These are phyloP conservation scores for Hanseniaspora singularis DNA, from an alignment of 805 yeast species.

Conservation along the genomic window DNA sequence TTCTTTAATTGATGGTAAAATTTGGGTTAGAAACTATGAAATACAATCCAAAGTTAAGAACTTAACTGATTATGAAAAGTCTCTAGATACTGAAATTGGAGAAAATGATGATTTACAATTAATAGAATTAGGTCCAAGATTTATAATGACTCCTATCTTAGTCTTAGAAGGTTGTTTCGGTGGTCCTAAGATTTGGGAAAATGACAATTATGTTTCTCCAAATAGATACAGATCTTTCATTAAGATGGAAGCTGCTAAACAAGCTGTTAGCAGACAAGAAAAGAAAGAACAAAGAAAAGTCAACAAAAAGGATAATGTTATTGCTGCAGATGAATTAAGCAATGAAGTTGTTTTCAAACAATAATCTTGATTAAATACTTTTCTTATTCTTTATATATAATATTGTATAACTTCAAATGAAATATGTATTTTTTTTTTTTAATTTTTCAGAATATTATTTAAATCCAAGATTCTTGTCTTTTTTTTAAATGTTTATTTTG, in stretches of 20 bases:
- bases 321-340: slow-evolving; percentile 71
- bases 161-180: slow-evolving; percentile 93
- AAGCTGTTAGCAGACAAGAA: slow-evolving; percentile 66
- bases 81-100: slow-evolving; percentile 24
- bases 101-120: slow-evolving; percentile 48
- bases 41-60: slow-evolving; percentile 51
- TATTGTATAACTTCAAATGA: too few species aligned
- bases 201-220: slow-evolving; percentile 93
- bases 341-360: slow-evolving; percentile 62
- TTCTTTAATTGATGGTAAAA: slow-evolving; percentile 79
- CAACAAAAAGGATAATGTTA: slow-evolving; percentile 59
- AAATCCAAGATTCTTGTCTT: background rate
- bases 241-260: slow-evolving; percentile 66
- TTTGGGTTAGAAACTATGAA: slow-evolving; percentile 94
- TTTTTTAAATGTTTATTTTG: background rate
- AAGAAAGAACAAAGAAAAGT: slow-evolving; percentile 67
- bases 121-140: slow-evolving; percentile 93
- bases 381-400: too few species aligned
- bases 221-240: slow-evolving; percentile 85
- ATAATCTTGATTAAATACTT: too few species aligned
- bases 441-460: background rate
- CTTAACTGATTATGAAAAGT: slow-evolving; percentile 41
- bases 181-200: slow-evolving; percentile 94
- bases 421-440: too few species aligned
- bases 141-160: slow-evolving; percentile 82